A percentile compares a stretch with the other conserved stretches of the same genome.
These are phyloP conservation scores for Ceratonia siliqua DNA, from an alignment of 306 rosid genomes.

Conservation along the genomic window DNA sequence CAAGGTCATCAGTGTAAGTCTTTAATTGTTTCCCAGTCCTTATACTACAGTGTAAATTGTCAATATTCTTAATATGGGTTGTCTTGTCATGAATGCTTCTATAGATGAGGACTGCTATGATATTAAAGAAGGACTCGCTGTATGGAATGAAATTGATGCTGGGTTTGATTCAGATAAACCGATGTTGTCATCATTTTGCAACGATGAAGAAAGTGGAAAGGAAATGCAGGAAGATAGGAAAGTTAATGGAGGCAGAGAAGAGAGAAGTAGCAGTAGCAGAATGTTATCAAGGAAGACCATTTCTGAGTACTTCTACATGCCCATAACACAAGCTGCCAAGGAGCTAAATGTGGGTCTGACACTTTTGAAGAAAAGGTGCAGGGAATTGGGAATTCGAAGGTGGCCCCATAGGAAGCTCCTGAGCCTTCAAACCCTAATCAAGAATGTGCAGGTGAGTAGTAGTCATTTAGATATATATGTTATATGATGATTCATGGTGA, in stretches of 20 bases:
- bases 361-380: slow-evolving; percentile 73
- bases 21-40: not conserved
- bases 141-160: slow-evolving; percentile 28
- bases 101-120: slow-evolving; percentile 40
- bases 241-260: slow-evolving; percentile 25
- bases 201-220: slow-evolving; percentile 25
- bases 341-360: slow-evolving; percentile 75
- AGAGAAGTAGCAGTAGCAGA: slow-evolving; percentile 35
- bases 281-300: slow-evolving; percentile 45
- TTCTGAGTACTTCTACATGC: slow-evolving; percentile 67
- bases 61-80: not conserved
- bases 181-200: not conserved
- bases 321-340: slow-evolving; percentile 70
- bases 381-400: slow-evolving; percentile 75
- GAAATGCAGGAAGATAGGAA: slow-evolving; percentile 10
- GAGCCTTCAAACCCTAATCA: slow-evolving; percentile 78
- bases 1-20: slow-evolving; percentile 36
- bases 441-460: slow-evolving; percentile 61
- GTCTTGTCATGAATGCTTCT: not conserved
- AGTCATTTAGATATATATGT: no score
- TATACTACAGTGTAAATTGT: not conserved
- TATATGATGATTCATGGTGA: no score
- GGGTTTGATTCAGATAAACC: slow-evolving; percentile 27
- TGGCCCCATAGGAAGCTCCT: slow-evolving; percentile 86
- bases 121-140: slow-evolving; percentile 27